Conservation (phyloP, 2,329 filamentous ascomycete species). For the Penicillium sp. region DNA sequence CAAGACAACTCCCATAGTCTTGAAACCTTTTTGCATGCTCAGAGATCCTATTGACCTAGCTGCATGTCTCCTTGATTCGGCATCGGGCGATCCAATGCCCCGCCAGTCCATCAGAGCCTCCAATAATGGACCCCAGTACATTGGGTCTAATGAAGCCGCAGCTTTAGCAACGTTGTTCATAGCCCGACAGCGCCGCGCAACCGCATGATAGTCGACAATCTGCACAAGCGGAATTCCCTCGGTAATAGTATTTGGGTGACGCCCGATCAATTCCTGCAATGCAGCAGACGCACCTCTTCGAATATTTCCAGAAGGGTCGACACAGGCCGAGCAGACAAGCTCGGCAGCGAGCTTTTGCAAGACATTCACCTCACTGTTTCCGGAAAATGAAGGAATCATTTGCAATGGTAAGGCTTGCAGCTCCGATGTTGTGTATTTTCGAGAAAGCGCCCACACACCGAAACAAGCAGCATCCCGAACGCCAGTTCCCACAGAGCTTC, state of each 20-base stretch:
- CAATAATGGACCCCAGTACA: constrained; percentile 64
- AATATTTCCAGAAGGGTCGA: constrained; percentile 91
- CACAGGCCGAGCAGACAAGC: constrained; percentile 70
- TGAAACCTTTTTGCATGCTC: constrained; percentile 31
- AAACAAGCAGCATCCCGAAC: constrained; percentile 95
- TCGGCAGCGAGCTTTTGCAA: constrained; percentile 75
- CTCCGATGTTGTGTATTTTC: constrained; percentile 77
- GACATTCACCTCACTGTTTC: constrained; percentile 41
- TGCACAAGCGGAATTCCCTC: constrained; percentile 84
- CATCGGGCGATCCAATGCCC: constrained; percentile 75
- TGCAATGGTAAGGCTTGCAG: constrained; percentile 55
- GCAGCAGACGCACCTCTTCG: constrained; percentile 87
- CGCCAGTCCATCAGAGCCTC: constrained; percentile 74
- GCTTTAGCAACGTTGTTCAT: constrained; percentile 68
- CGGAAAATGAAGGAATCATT: constrained; percentile 26
- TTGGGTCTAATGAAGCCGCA: constrained; percentile 58
- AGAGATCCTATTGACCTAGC: constrained; percentile 60
- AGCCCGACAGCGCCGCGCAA: constrained; percentile 78
- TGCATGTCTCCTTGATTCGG: constrained; percentile 64
- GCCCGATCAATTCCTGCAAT: constrained; percentile 85
- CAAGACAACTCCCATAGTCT: constrained; percentile 28
- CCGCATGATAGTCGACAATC: constrained; percentile 84
- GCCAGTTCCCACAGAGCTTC: constrained; percentile 79
- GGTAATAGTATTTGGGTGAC: constrained; percentile 77
- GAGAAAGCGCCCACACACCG: constrained; percentile 85